phyloP scores from a whole-genome alignment of 129 eudicot species.

The Smallanthus sonchifolius region DNA sequence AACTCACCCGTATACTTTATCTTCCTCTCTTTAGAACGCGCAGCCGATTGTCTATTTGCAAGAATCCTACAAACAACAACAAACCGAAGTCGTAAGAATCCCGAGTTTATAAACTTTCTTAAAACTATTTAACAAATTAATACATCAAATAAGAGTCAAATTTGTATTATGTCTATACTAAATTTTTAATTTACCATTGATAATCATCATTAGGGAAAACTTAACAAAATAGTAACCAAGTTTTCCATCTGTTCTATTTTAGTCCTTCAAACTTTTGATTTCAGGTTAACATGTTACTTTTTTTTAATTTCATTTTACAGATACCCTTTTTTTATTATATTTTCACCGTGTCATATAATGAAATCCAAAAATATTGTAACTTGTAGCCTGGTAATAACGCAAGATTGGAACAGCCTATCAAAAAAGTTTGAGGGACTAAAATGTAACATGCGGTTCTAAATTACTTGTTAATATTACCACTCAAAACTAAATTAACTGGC shows the following conservation, averaged over 20 bases:
- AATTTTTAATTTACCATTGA: neutral
- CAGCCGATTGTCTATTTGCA: conserved; percentile 93
- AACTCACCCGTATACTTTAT: conserved; percentile 65
- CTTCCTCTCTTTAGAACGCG: conserved; percentile 85
- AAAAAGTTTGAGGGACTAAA: too few species aligned
- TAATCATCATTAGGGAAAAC: neutral
- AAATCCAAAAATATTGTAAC: too few species aligned
- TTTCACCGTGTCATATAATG: too few species aligned
- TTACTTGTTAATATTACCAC: neutral
- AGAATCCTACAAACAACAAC: conserved; percentile 55
- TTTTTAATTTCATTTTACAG: too few species aligned
- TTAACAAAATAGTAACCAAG: neutral
- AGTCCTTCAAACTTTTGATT: too few species aligned
- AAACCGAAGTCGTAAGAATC: neutral
- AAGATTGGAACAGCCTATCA: too few species aligned
- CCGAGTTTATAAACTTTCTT: neutral
- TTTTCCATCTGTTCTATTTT: too few species aligned
- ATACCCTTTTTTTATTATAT: too few species aligned
- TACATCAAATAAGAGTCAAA: neutral
- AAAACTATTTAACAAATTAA: neutral
- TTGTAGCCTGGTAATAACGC: too few species aligned
- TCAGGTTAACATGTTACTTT: too few species aligned
- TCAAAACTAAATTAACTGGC: neutral
- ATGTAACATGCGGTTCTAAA: too few species aligned
- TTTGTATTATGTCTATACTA: neutral